These are phyloP conservation scores for Aspergillus homomorphus DNA, from an alignment of 495 filamentous ascomycete genomes.

Conservation along the genomic window DNA sequence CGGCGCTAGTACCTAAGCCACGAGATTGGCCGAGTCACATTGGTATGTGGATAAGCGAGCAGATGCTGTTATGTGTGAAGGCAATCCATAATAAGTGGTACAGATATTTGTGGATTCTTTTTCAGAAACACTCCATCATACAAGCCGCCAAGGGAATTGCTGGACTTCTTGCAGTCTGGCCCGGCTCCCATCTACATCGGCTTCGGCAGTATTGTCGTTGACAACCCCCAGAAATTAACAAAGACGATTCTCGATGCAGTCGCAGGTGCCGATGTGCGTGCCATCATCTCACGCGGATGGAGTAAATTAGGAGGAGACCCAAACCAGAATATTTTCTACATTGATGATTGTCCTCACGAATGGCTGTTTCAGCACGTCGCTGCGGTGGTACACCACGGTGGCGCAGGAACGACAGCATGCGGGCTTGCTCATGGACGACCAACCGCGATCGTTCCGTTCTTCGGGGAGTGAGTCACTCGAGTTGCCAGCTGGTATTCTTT, in stretches of 20 bases:
- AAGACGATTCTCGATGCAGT: constrained; percentile 55
- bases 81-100: background rate
- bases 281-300: constrained; percentile 64
- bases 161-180: constrained; percentile 50
- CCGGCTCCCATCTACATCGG: constrained; percentile 63
- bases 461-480: constrained; percentile 50
- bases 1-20: constrained; percentile 59
- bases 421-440: constrained; percentile 57
- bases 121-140: constrained; percentile 52
- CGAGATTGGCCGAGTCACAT: constrained; percentile 59
- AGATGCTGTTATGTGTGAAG: background rate
- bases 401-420: constrained; percentile 63
- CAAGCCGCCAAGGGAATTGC: constrained; percentile 49
- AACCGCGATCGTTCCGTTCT: constrained; percentile 62
- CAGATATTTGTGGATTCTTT: constrained; percentile 60
- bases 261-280: constrained; percentile 45
- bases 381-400: constrained; percentile 63
- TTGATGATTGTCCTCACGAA: constrained; percentile 61
- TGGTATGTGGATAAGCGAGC: constrained; percentile 24
- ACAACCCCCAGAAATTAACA: constrained; percentile 54
- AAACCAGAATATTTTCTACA: constrained; percentile 49
- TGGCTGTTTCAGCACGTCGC: constrained; percentile 65
- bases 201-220: constrained; percentile 65
- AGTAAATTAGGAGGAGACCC: constrained; percentile 53
- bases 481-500: background rate